Base-by-base conservation (phyloP, 1,284 basidiomycete genomes). In the Malassezia sympodialis region DNA sequence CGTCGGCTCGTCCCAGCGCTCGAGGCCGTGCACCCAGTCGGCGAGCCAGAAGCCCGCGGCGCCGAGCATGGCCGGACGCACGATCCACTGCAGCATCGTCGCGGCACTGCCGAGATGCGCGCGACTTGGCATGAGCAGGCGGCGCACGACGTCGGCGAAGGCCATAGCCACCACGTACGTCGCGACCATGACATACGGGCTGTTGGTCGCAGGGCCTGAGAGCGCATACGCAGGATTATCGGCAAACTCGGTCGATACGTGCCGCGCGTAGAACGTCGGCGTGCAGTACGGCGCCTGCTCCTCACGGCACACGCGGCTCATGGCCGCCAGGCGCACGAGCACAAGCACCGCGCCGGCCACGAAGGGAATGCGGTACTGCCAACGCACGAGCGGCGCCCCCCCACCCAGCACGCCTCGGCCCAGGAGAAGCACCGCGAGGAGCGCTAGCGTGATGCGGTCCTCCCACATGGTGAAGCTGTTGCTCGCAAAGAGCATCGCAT, bases 401-500 rank as follows among this genome's bases (percentile, higher is more conserved):
- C 63, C 26, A 0, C 58, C 57, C 0, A 50, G 14, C 31, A 59
- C 19, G 5, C 52, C 59, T 2, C 67, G 50, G 12, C 35, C 50
- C 8, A 56, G 8, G 5, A 67, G 55, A 1, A 62, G 34, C 21
- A 57, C 24, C 0, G 59, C 40, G 2, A 68, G 37, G 10, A 79
- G 77, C 0, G 84, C 79, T 23, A 82, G 76, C 7, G 87, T 79
- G 49, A 89, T 79, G 31, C 82, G 81, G 73, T 96, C 91, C 80
- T 98, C 94, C 87, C 90, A 96, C 72, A 98, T 83, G 28, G 87
- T 87, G 77, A 88, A 94, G 0, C 90, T 94, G 77, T 96, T 98
- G 23, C 64, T 67, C 2, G 65, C 68, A 42, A 71, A 69, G 3
- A 62, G 32, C n/a, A 37, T 48, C 0, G 69, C 59, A 35, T 73